phyloP scores from a whole-genome alignment of 768 basidiomycete genomes.

The Filobasidium floriforme region DNA sequence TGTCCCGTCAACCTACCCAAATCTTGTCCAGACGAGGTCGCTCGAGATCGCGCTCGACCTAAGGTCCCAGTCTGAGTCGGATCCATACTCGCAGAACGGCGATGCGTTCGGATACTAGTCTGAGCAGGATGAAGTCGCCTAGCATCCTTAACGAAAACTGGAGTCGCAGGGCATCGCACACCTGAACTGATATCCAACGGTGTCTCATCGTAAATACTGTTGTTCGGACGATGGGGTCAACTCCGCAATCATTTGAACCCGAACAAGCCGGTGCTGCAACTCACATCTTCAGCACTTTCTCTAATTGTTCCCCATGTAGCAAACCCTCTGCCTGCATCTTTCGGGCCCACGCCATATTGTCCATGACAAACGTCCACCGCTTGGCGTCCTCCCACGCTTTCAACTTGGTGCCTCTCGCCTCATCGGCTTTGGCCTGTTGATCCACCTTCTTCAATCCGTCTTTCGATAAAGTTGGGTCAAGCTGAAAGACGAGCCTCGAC shows the following conservation, averaged over 20 bases:
- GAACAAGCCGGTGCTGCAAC: not conserved
- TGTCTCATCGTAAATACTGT: not conserved
- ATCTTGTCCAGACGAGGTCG: not conserved
- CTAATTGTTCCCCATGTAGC: not conserved
- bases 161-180: not conserved
- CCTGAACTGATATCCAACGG: not conserved
- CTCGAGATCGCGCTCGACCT: not conserved
- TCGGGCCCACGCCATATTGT: not conserved
- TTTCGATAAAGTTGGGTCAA: not conserved
- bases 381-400: slow-evolving; percentile 7
- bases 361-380: slow-evolving; percentile 1
- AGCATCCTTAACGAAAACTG: not conserved
- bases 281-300: not conserved
- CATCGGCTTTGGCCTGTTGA: not conserved
- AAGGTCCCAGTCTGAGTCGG: not conserved
- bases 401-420: not conserved
- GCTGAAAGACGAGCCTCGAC: not conserved
- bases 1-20: not conserved
- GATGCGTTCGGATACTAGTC: not conserved
- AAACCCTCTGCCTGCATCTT: not conserved
- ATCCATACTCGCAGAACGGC: slow-evolving; percentile 4
- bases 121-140: not conserved
- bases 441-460: not conserved
- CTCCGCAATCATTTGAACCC: not conserved
- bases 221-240: not conserved